Conservation (phyloP, 768 basidiomycete genomes). For the Candolleomyces eurysporus region DNA sequence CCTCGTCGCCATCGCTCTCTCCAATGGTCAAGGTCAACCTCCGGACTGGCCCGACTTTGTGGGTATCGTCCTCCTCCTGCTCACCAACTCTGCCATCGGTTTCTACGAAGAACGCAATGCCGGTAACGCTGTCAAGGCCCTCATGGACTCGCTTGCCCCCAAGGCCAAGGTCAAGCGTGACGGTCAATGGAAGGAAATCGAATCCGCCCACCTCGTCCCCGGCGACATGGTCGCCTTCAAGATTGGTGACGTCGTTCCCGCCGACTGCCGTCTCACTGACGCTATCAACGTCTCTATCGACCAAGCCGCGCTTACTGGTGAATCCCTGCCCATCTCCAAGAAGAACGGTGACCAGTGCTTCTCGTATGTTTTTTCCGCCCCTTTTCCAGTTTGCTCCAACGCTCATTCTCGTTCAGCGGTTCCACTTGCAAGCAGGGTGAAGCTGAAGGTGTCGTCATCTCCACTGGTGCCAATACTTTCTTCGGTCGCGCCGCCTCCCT, state of each 20-base stretch:
- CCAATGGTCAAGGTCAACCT: slow-evolving; percentile 81
- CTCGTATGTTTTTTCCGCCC: slow-evolving; percentile 63
- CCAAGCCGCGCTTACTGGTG: slow-evolving; percentile 96
- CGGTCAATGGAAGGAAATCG: slow-evolving; percentile 85
- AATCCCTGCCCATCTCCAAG: slow-evolving; percentile 91
- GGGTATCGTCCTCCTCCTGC: slow-evolving; percentile 88
- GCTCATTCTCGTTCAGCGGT: slow-evolving; percentile 49
- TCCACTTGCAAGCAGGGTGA: slow-evolving; percentile 99
- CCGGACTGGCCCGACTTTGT: slow-evolving; percentile 99
- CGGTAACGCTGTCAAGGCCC: slow-evolving; percentile 97
- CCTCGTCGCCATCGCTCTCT: slow-evolving; percentile 90
- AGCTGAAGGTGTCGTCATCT: slow-evolving; percentile 97
- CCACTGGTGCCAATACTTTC: slow-evolving; percentile 97
- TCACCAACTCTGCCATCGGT: slow-evolving; percentile 96
- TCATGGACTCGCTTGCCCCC: slow-evolving; percentile 99
- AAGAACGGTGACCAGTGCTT: slow-evolving; percentile 95
- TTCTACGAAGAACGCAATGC: slow-evolving; percentile 98
- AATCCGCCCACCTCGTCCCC: slow-evolving; percentile 86
- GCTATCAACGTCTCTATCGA: slow-evolving; percentile 98
- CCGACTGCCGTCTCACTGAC: slow-evolving; percentile 95
- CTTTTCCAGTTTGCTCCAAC: slow-evolving; percentile 1
- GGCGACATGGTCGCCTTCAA: slow-evolving; percentile 98
- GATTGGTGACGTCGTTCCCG: slow-evolving; percentile 97
- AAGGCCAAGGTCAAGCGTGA: slow-evolving; percentile 93
- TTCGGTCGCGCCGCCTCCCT: slow-evolving; percentile 98